Base-by-base conservation (phyloP, 2,329 filamentous ascomycete genomes). In the Hortaea sp. region DNA sequence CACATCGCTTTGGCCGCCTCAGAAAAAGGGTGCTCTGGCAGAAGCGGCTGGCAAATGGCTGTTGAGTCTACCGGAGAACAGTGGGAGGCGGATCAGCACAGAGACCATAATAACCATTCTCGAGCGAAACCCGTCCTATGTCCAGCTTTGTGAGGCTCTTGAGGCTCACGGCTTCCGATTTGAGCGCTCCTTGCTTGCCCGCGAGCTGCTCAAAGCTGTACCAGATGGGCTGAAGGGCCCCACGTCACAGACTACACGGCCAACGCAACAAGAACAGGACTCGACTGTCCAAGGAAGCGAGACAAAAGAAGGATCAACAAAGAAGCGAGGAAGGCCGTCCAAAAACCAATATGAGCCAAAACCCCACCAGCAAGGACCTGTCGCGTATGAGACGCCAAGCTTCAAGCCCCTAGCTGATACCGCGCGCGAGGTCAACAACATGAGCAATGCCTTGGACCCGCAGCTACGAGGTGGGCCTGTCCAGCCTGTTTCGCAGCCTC, bases 71-170 rank as follows among this genome's bases (percentile, higher is more conserved):
- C 61, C 65, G 2, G 63, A 63, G 20, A 78, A 78, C 63, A 47
- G 44, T 13, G 56, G 55, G 3, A 69, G 66, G 37, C 53, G 55
- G 5, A 57, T 74, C 6, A 59, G 62, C 7, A 47, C 64, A 6
- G 59, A 66, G 7, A 61, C 69, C 13, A 63, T 80, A 7, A 57
- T 70, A 20, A 58, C 56, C 1, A 66, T 79, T 34, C 63, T 81
- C 6, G 65, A 77, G 42, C 57, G 62, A 6, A 78, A 79, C 51
- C 75, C 76, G 2, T 75, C 69, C 2, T 80, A 79, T 50, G 69
- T 72, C 48, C 67, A 75, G 43, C 60, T 80, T 2, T 81, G 77
- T 53, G 69, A 75, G 49, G 64, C 66, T 40, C 59, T 80, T 5
- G 77, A 81, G 50, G 56, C 53, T 1, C 66, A 66, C 53, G 73